phyloP scores from a whole-genome alignment of 106 monocot species.

The Acanthochlamys bracteata region DNA sequence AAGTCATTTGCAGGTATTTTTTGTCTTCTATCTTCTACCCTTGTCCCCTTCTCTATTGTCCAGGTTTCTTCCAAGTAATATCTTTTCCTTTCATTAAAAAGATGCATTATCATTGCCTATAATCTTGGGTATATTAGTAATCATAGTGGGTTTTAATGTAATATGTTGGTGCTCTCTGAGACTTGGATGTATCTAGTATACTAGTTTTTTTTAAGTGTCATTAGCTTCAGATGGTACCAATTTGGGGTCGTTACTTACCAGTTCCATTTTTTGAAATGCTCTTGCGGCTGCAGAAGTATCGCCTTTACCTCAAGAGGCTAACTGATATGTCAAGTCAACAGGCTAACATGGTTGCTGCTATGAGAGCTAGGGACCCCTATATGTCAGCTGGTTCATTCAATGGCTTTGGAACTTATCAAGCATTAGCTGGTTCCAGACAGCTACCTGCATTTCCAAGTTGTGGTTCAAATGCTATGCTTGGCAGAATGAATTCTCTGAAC shows the following conservation, averaged over 20 bases:
- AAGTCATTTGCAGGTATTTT: background rate
- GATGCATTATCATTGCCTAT: too few relatives aligned
- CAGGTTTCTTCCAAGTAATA: background rate
- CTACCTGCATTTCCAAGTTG: constrained; percentile 3
- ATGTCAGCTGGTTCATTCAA: constrained; percentile 7
- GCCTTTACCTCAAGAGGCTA: constrained; percentile 16
- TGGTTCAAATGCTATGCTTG: constrained; percentile 4
- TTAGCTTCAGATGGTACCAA: too few relatives aligned
- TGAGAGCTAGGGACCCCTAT: constrained; percentile 16
- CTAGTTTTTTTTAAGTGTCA: too few relatives aligned
- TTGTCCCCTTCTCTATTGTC: background rate
- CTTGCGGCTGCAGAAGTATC: constrained; percentile 12
- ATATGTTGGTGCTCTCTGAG: too few relatives aligned
- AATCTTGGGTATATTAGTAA: too few relatives aligned
- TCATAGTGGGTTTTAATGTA: too few relatives aligned
- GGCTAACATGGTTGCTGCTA: constrained; percentile 17
- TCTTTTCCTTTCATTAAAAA: background rate
- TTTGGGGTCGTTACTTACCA: background rate
- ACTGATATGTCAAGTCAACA: constrained; percentile 13
- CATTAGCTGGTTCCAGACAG: constrained; percentile 1
- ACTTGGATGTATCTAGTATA: too few relatives aligned
- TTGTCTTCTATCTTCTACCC: background rate
- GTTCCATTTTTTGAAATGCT: background rate
- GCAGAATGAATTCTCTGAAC: background rate
- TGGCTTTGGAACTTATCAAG: constrained; percentile 13